Base-by-base conservation (phyloP, 768 basidiomycete genomes). In the Macrolepiota dolichaula region DNA sequence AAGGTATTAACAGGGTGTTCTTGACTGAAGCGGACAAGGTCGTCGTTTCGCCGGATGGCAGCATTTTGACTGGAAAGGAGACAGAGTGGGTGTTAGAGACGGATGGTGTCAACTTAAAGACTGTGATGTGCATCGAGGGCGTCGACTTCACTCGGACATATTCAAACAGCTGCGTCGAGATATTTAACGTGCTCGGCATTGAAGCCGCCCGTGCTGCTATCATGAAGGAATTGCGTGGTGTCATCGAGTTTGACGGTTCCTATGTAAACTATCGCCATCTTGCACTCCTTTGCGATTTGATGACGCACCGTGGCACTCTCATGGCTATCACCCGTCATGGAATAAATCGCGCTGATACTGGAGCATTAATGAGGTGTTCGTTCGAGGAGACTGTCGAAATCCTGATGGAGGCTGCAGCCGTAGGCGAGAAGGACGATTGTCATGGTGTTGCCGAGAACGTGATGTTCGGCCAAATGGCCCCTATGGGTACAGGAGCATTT, bases 311-410 rank as follows among this genome's bases (percentile, higher is more conserved):
- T 46, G 97, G 97, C 27, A 72, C 83, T 2, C 82, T 99, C 52
- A 98, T 98, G 96, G 93, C 96, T 3, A 99, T 99, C 75, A 99
- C 97, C 56, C 94, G 97, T 40, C 97, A 99, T 69, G 97, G 97
- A 73, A 99, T 99, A 76, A 99, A 99, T 75, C 89, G 97, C 51
- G 91, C 96, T 25, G 97, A 99, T 68, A 98, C 97, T n/a, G 97
- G 97, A 19, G 96, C 97, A 3, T 81, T 99, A 56, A 98, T 98
- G 90, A 82, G 97, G 53, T 98, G 94, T 73, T 98, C 97, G 1
- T 99, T 99, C 81, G 97, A 99, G 73, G 97, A 98, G 79, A 99
- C 97, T 2, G 97, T 99, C 63, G 97, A 99, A 72, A 98, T 98
- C 68, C 75, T 99, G 58, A 96, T 98, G 90, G 97, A 99, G 72